Percentiles rank a stretch among this genome's conserved stretches.
Evolutionary conservation across 192 early-diverging fungal genomes (phyloP).

Genomic region (Dimargaris cristalligena): DNA sequence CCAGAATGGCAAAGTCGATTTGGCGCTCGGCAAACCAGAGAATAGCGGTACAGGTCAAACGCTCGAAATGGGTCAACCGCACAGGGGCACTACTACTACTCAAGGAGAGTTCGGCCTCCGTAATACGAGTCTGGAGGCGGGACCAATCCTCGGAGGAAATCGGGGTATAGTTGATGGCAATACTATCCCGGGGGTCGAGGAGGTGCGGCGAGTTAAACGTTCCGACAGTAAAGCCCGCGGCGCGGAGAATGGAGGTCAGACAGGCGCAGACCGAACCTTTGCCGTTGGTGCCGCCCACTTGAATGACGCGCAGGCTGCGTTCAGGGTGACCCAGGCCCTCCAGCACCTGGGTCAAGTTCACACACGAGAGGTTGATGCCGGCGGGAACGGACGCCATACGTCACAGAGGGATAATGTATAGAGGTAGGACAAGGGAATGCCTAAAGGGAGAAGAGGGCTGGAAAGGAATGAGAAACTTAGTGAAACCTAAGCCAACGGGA

Average conservation of each 20-base stretch:
- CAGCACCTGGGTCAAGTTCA: background rate
- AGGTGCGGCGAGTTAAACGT: constrained; percentile 53
- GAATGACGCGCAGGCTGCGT: constrained; percentile 18
- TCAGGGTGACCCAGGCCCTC: background rate
- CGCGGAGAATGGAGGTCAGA: constrained; percentile 15
- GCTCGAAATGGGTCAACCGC: constrained; percentile 43
- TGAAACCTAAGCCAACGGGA: too few relatives aligned
- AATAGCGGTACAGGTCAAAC: constrained; percentile 25
- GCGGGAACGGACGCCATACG: background rate
- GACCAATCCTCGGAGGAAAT: constrained; percentile 16
- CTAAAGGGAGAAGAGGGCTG: too few relatives aligned
- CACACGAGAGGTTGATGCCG: background rate
- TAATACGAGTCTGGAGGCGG: constrained; percentile 11
- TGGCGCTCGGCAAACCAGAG: constrained; percentile 23
- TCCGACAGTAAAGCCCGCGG: constrained; percentile 16
- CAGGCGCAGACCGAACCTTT: constrained; percentile 51
- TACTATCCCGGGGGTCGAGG: constrained; percentile 32
- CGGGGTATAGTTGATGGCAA: constrained; percentile 27
- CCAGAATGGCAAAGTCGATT: constrained; percentile 47
- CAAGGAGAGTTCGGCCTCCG: constrained; percentile 14
- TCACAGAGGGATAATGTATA: too few relatives aligned
- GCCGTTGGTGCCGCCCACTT: constrained; percentile 65
- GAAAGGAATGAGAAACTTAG: too few relatives aligned
- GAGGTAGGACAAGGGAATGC: too few relatives aligned
- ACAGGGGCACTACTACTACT: too few relatives aligned